Percentiles rank a stretch among this genome's conserved stretches.
Evolutionary conservation across 148 eudicot species (phyloP).

Genomic region (Vaccinium vitisidaea): DNA sequence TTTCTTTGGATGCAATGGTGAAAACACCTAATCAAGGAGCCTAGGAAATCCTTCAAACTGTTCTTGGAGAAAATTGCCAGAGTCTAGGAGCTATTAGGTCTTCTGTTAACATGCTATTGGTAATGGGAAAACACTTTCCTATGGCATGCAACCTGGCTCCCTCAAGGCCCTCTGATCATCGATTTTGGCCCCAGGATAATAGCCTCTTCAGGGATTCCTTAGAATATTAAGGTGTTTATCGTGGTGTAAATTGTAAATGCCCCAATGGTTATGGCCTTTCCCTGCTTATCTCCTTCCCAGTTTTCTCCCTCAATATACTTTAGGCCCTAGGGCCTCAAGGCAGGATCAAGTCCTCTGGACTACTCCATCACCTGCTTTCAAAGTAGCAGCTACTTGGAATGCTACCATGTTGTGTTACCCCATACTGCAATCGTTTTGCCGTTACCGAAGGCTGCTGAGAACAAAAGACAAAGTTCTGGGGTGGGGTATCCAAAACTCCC

Average conservation of each 20-base stretch:
- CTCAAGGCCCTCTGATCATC: neutral
- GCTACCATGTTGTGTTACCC: neutral
- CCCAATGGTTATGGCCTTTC: neutral
- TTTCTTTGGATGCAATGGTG: neutral
- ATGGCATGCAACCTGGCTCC: neutral
- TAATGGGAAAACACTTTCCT: neutral
- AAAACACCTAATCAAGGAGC: neutral
- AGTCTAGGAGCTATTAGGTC: neutral
- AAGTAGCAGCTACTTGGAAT: neutral
- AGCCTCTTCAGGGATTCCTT: neutral
- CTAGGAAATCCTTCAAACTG: neutral
- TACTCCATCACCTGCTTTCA: slow-evolving; percentile 1
- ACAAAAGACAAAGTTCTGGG: neutral
- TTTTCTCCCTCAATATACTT: neutral
- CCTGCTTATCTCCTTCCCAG: slow-evolving; percentile 2
- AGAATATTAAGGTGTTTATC: neutral
- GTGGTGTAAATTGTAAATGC: neutral
- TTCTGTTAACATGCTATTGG: neutral
- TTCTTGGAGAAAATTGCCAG: neutral
- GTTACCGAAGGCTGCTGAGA: neutral
- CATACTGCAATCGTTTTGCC: neutral
- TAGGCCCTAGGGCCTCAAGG: neutral
- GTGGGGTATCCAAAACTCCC: neutral
- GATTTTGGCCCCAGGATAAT: neutral
- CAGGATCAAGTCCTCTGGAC: neutral